These are phyloP conservation scores for Gloeostereum incarnatum DNA, from an alignment of 768 basidiomycete species.

Conservation along the genomic window DNA sequence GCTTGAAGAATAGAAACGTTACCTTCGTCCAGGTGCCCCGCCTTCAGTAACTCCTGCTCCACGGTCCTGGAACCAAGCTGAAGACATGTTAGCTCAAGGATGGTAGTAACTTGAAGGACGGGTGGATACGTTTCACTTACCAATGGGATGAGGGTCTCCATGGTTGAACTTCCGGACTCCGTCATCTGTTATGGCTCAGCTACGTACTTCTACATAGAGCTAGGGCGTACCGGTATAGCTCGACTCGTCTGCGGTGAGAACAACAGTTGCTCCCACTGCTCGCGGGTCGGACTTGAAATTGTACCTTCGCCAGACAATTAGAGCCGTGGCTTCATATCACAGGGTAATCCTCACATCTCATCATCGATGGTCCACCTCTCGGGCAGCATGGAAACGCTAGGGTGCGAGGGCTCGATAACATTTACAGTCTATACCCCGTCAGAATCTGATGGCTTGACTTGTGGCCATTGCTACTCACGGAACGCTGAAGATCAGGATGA, in stretches of 20 bases:
- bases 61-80: too few species aligned
- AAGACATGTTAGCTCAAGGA: too few species aligned
- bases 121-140: too few species aligned
- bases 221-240: constrained; percentile 32
- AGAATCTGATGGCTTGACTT: constrained; percentile 9
- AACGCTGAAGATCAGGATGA: constrained; percentile 36
- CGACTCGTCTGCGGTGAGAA: constrained; percentile 35
- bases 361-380: background rate
- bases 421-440: background rate
- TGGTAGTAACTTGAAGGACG: too few species aligned
- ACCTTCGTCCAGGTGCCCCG: too few species aligned
- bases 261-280: constrained; percentile 28
- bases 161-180: too few species aligned
- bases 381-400: background rate
- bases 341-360: background rate
- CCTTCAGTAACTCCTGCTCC: too few species aligned
- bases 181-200: too few species aligned
- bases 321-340: background rate
- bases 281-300: constrained; percentile 41
- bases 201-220: too few species aligned
- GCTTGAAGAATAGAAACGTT: too few species aligned
- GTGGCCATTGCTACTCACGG: constrained; percentile 19
- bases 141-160: too few species aligned
- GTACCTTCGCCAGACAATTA: constrained; percentile 19
- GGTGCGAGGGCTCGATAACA: background rate